Conservation (phyloP, 805 yeast species). For the Saccharomycopsis babjevae region DNA sequence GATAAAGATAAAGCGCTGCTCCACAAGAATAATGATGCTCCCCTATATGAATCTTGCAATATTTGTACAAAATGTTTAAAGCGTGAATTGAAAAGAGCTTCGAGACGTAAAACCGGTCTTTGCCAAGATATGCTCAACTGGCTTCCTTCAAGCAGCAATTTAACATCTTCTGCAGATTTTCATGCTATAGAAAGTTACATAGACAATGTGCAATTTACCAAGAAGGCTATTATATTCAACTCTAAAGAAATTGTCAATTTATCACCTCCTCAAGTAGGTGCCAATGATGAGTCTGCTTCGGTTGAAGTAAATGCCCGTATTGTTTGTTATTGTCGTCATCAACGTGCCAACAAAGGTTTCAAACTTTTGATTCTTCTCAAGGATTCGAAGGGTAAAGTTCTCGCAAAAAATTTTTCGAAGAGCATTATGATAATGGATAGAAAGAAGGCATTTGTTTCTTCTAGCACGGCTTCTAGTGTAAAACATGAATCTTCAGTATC, state of each 20-base stretch:
- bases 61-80: slow-evolving; percentile 85
- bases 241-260: slow-evolving; percentile 78
- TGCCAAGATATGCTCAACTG: slow-evolving; percentile 70
- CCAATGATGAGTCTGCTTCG: not conserved
- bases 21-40: not conserved
- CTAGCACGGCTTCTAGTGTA: slow-evolving; percentile 19
- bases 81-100: slow-evolving; percentile 89
- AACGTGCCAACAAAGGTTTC: slow-evolving; percentile 80
- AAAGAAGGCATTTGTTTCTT: slow-evolving; percentile 45
- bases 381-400: slow-evolving; percentile 45
- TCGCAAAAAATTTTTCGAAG: slow-evolving; percentile 63
- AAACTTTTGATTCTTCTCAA: slow-evolving; percentile 58
- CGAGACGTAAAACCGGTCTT: slow-evolving; percentile 77
- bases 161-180: not conserved
- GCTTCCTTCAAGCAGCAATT: slow-evolving; percentile 27
- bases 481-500: slow-evolving; percentile 6
- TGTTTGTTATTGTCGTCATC: slow-evolving; percentile 95
- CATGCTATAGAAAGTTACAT: not conserved
- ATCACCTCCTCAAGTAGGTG: slow-evolving; percentile 37
- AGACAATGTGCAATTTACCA: slow-evolving; percentile 42
- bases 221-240: slow-evolving; percentile 83
- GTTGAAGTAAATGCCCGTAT: slow-evolving; percentile 59
- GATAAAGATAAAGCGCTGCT: not conserved
- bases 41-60: slow-evolving; percentile 39
- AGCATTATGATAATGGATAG: slow-evolving; percentile 91